A percentile compares a stretch with the other conserved stretches of the same genome.
Conservation (phyloP, 129 eudicot species). For the Rutidosis leptorrhynchoides region DNA sequence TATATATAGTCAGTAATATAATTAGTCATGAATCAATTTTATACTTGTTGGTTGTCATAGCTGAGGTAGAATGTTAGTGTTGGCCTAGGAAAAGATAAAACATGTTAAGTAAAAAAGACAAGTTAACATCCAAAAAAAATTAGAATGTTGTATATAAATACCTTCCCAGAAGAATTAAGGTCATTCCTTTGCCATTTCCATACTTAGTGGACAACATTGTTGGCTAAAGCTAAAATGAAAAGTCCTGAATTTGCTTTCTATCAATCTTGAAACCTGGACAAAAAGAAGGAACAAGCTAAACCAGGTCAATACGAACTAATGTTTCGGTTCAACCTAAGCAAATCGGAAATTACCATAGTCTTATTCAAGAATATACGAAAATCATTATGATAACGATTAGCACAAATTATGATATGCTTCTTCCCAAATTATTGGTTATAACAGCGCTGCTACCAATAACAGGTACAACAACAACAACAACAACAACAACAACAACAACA, state of each 20-base stretch:
- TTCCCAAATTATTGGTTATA: too few species aligned
- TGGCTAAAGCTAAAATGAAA: constrained; percentile 67
- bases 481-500: too few species aligned
- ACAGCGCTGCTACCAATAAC: too few species aligned
- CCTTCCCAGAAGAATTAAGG: constrained; percentile 58
- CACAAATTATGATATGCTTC: too few species aligned
- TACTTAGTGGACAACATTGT: constrained; percentile 71
- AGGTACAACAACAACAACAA: too few species aligned
- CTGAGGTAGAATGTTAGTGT: constrained; percentile 57
- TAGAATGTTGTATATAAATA: constrained; percentile 16
- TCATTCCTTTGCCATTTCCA: constrained; percentile 84
- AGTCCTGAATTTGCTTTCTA: constrained; percentile 71
- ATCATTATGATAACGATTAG: too few species aligned
- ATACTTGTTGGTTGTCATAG: constrained; percentile 86
- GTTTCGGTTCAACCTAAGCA: not conserved
- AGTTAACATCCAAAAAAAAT: not conserved
- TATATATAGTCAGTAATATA: constrained; percentile 70
- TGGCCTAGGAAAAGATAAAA: constrained; percentile 51
- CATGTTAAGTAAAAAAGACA: constrained; percentile 9
- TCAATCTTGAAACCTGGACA: constrained; percentile 75
- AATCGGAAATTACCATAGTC: not conserved
- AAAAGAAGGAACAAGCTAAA: not conserved
- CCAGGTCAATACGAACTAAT: not conserved
- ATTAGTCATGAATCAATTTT: constrained; percentile 70
- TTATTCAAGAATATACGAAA: too few species aligned